A percentile compares a stretch with the other conserved stretches of the same genome.
These are phyloP conservation scores for Eucalyptus regnans DNA, from an alignment of 345 rosid genomes.

Conservation along the genomic window DNA sequence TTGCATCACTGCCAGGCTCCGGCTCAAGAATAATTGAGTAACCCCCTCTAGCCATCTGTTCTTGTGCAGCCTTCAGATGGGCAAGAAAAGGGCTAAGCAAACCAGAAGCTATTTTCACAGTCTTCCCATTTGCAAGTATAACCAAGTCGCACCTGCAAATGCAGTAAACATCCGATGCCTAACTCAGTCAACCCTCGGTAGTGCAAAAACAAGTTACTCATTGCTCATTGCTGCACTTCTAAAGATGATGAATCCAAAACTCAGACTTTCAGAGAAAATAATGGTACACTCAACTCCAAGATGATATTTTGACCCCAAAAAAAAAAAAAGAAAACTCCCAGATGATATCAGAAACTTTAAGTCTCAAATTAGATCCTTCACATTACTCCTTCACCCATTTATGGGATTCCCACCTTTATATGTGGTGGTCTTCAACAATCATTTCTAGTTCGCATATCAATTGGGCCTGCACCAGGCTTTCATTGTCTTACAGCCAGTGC, in stretches of 20 bases:
- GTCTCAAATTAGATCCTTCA: neutral
- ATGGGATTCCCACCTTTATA: neutral
- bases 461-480: neutral
- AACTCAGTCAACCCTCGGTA: neutral
- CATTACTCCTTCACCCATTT: neutral
- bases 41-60: constrained; percentile 80
- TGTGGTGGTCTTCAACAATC: neutral
- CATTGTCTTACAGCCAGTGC: neutral
- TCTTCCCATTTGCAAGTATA: constrained; percentile 67
- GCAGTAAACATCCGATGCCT: neutral
- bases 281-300: neutral
- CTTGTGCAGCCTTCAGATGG: constrained; percentile 77
- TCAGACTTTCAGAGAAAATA: neutral
- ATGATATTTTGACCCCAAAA: neutral
- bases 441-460: neutral
- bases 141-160: constrained; percentile 77
- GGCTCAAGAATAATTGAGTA: constrained; percentile 83
- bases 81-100: constrained; percentile 82
- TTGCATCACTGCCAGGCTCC: constrained; percentile 29
- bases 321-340: neutral
- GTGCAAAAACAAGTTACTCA: neutral
- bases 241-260: neutral
- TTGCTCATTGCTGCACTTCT: neutral
- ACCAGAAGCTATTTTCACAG: constrained; percentile 83
- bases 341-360: neutral